phyloP scores from a whole-genome alignment of 176 grass and related monocot genomes.

The maize (Zea mays) region Zm-B73-REFERENCE-NAM-5.0 NC_050097.1:153204001-153204500 shows the following conservation, averaged over 20 bases:
- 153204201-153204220: constrained; percentile 22
- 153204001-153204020: constrained; percentile 63
- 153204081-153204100: background rate
- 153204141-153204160: constrained; percentile 23
- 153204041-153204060: constrained; percentile 72
- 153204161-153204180: constrained; percentile 21
- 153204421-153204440: background rate
- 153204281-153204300: constrained; percentile 9
- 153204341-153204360: background rate
- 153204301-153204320: constrained; percentile 22
- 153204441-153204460: background rate
- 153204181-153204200: constrained; percentile 8
- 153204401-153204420: background rate
- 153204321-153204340: constrained; percentile 1
- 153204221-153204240: constrained; percentile 25
- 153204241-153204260: constrained; percentile 13
- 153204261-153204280: constrained; percentile 13
- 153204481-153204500: background rate
- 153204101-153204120: background rate
- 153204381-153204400: background rate
- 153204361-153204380: background rate
- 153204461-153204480: background rate
- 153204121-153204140: constrained; percentile 17
- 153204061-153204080: background rate
- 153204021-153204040: constrained; percentile 93